Evolutionary conservation across 371 early-diverging fungal genomes (phyloP).

Genomic region (Rhizopus stolonifer): DNA sequence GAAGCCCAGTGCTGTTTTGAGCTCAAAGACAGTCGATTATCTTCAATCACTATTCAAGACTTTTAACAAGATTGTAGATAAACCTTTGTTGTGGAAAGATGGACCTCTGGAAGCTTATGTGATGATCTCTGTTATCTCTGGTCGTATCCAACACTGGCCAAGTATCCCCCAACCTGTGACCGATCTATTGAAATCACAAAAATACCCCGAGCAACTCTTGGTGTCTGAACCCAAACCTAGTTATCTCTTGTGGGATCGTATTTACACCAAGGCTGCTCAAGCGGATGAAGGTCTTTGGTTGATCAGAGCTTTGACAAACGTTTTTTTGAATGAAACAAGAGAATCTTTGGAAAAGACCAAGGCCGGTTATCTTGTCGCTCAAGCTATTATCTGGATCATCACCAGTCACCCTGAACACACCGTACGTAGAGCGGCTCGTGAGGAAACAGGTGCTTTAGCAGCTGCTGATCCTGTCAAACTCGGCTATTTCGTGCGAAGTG

Average conservation of each 20-base stretch:
- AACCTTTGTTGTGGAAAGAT: constrained; percentile 63
- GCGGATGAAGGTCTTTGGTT: constrained; percentile 77
- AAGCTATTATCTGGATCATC: constrained; percentile 56
- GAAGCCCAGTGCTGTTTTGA: constrained; percentile 39
- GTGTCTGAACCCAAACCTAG: constrained; percentile 59
- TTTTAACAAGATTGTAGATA: constrained; percentile 63
- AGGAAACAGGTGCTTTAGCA: constrained; percentile 43
- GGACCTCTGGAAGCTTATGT: constrained; percentile 79
- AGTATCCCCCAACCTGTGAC: constrained; percentile 27
- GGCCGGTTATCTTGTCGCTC: constrained; percentile 34
- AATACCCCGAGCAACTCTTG: constrained; percentile 38
- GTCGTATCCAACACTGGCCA: constrained; percentile 49
- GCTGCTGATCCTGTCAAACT: constrained; percentile 38
- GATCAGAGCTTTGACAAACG: constrained; percentile 57
- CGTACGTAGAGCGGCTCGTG: constrained; percentile 51
- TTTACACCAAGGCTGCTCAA: constrained; percentile 71
- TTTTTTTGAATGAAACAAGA: constrained; percentile 37
- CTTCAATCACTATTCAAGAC: constrained; percentile 55
- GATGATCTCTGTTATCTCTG: constrained; percentile 51
- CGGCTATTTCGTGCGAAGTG: constrained; percentile 41
- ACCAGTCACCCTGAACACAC: constrained; percentile 54
- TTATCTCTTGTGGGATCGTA: constrained; percentile 79
- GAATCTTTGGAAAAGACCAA: constrained; percentile 38
- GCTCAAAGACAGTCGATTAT: constrained; percentile 35
- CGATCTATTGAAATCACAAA: constrained; percentile 41